Conservation (phyloP, 2,329 filamentous ascomycete species). For the Fonsecaea pedrosoi region DNA sequence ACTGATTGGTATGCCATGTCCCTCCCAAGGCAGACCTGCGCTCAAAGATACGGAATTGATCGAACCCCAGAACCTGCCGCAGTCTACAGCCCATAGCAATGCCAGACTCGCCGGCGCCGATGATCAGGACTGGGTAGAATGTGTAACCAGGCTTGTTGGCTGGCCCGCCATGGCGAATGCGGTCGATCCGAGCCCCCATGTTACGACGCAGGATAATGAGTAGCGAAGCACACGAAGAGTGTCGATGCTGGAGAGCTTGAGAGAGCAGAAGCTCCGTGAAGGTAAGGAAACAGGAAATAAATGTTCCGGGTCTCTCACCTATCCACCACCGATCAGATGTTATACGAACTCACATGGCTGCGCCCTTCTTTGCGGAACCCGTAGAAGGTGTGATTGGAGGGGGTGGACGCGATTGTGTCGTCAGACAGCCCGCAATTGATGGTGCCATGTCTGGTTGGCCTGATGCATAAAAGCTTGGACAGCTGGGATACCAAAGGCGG, state of each 20-base stretch:
- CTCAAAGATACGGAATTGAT: constrained; percentile 68
- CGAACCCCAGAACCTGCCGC: constrained; percentile 63
- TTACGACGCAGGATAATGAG: constrained; percentile 1
- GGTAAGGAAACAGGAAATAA: neutral
- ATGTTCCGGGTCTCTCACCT: neutral
- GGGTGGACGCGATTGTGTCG: neutral
- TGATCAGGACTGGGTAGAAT: constrained; percentile 60
- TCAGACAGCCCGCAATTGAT: neutral
- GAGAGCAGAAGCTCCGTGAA: neutral
- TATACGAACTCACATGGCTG: neutral
- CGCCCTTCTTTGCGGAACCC: too few relatives aligned
- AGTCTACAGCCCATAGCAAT: constrained; percentile 67
- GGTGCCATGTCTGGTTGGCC: too few relatives aligned
- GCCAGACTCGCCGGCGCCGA: constrained; percentile 68
- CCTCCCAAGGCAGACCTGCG: constrained; percentile 64
- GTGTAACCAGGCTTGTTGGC: constrained; percentile 50
- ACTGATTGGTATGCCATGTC: constrained; percentile 69
- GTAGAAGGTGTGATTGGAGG: neutral
- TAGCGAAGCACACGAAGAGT: neutral
- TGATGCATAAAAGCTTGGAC: too few relatives aligned
- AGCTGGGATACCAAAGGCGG: too few relatives aligned
- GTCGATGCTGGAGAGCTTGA: too few relatives aligned
- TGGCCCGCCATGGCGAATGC: constrained; percentile 50
- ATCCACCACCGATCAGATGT: neutral
- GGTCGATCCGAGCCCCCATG: constrained; percentile 44